Evolutionary conservation across 768 basidiomycete species (phyloP), one percentile per base, ranked within the genome.

Genomic region (Fomitopsis serialis): DNA sequence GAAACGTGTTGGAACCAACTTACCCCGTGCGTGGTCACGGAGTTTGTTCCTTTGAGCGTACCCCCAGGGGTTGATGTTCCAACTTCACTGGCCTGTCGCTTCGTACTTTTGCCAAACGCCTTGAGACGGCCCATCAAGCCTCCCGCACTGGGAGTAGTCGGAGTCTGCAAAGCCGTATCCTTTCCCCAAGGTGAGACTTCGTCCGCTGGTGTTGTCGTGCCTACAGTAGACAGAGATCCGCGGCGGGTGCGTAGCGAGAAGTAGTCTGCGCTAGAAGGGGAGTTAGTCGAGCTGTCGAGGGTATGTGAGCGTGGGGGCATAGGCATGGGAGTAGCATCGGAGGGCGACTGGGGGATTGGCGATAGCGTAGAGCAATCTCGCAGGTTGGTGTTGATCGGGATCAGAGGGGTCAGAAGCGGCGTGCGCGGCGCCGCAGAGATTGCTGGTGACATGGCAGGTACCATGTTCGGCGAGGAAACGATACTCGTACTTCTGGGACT

Each of bases 121-220:
- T 85, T 89, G 54, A 94, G 68, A 56, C 87, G 79, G 0, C 91
- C 89, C 79, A 95, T 94, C 50, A 94, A 68, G 1, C 87, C 74
- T 67, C 75, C 73, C 25, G 56, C 55, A 21, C 57, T 58, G 4
- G 85, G 81, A 3, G 79, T 81, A 50, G 61, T 73, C 0, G 81
- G 78, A 2, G 75, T 78, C 24, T 72, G 66, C 6, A 73, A 66
- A 12, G 74, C 73, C 15, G 63, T 19, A 13, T 58, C 60, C 49
- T 56, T 59, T 23, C 50, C 68, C 73, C 73, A 75, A 13, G 67
- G 65, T 3, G 75, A 74, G 54, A 78, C 74, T 52, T 81, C 78
- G 32, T 84, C 83, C 5, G 73, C 65, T 42, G 66, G 59, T 2
- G 72, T 64, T 23, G 68, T 67, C 5, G 71, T 63, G 23, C 71